Base-by-base conservation (phyloP, 129 eudicot species). In the Flaveria robusta region DNA sequence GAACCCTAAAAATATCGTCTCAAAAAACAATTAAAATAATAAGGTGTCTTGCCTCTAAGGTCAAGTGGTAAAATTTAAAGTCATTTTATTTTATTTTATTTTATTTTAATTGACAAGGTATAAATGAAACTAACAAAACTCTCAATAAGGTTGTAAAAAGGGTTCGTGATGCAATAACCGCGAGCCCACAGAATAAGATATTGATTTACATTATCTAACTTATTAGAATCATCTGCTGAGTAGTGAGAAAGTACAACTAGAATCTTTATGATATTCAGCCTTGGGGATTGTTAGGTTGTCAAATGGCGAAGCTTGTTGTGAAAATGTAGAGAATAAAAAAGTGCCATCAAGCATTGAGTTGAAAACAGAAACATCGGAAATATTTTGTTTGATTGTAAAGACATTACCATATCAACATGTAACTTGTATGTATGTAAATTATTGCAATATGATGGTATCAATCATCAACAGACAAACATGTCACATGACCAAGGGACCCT, bases 401-500 rank as follows among this genome's bases (percentile, higher is more conserved):
- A 13, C 39, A 34, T 34, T 23, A 52, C 19, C 10, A 27, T n/a
- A 63, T 29, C 20, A 9, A 63, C 11, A 63, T 4, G 41, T 27
- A 29, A 16, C 39, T 14, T 16, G 62, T 45, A 70, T 70, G 19
- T 39, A 65, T 66, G 27, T 50, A 66, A 29, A 66, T 39, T 9
- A 66, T 66, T 65, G 70, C 75, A 31, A 10, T 16, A 34, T 72
- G n/a, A 72, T 19, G 23, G 4, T 22, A 19, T 59, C 22, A 45
- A 69, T 27, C 6, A 63, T 14, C 43, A 63, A 29, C 39, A 31
- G 19, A 63, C 31, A 75, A 70, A 75, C 86, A 77, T 77, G 77
- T 78, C 86, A 83, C 83, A 72, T 76, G 79, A 71, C 42, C 12
- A 11, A 72, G 37, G 81, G 78, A 24, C 81, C 81, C 81, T 23